Evolutionary conservation across 2,329 filamentous ascomycete genomes (phyloP).

Genomic region (Fusarium udum): DNA sequence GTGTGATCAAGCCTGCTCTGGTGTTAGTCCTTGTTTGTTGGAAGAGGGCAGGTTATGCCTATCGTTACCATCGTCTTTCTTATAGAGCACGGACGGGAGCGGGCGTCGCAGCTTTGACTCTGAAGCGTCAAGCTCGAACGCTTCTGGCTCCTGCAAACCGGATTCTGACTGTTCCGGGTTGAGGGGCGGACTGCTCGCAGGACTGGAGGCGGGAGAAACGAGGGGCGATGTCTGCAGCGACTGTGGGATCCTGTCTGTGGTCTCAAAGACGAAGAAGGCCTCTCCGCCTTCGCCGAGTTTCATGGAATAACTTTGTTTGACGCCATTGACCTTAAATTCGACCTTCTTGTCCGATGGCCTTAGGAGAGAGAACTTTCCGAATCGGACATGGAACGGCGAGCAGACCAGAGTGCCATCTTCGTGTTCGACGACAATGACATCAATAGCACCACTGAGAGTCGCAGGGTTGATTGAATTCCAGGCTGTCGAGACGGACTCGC

Average conservation of each 20-base stretch:
- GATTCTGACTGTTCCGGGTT: slow-evolving; percentile 47
- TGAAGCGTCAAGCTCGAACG: slow-evolving; percentile 69
- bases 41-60: slow-evolving; percentile 6
- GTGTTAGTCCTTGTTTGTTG: slow-evolving; percentile 2
- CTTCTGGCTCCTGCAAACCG: slow-evolving; percentile 73
- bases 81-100: slow-evolving; percentile 54
- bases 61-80: slow-evolving; percentile 45
- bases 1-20: slow-evolving; percentile 57
- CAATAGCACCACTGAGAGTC: slow-evolving; percentile 95
- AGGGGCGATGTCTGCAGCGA: slow-evolving; percentile 94
- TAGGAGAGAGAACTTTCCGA: slow-evolving; percentile 96
- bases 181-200: slow-evolving; percentile 83
- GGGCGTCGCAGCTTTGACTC: slow-evolving; percentile 53
- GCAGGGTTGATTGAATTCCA: slow-evolving; percentile 99
- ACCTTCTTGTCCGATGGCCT: slow-evolving; percentile 99
- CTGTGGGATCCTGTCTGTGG: slow-evolving; percentile 88
- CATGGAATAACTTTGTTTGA: slow-evolving; percentile 95
- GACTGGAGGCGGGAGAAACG: slow-evolving; percentile 88
- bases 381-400: slow-evolving; percentile 97
- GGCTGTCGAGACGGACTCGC: slow-evolving; percentile 94
- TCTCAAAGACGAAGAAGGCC: slow-evolving; percentile 99
- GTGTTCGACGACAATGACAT: slow-evolving; percentile 97
- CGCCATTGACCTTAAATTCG: slow-evolving; percentile 93
- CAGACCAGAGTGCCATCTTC: slow-evolving; percentile 90
- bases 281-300: slow-evolving; percentile 97